These are phyloP conservation scores for Pulveroboletus sp. DNA, from an alignment of 768 basidiomycete genomes.

Conservation along the genomic window DNA sequence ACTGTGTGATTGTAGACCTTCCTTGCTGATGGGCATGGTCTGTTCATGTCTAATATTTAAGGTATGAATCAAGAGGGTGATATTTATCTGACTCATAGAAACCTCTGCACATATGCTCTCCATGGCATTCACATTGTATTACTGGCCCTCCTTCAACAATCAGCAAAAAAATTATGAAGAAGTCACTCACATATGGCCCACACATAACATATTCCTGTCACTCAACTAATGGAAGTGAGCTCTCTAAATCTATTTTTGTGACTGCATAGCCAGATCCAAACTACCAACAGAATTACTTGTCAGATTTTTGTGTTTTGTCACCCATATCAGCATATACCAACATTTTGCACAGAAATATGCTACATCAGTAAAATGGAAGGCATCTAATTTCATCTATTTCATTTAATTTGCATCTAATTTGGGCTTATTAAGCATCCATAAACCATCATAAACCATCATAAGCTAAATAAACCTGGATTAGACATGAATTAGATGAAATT, in stretches of 20 bases:
- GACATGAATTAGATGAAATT: no score
- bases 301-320: background rate
- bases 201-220: constrained; percentile 28
- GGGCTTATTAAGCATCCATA: no score
- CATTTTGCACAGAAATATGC: constrained; percentile 36
- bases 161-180: constrained; percentile 47
- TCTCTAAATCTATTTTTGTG: background rate
- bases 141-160: constrained; percentile 45
- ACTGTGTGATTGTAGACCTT: constrained; percentile 37
- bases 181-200: constrained; percentile 37
- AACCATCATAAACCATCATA: no score
- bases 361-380: no score
- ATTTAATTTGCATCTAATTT: no score
- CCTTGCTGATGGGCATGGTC: constrained; percentile 47
- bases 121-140: constrained; percentile 42
- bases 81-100: constrained; percentile 32
- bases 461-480: no score
- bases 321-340: background rate
- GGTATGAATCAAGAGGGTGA: constrained; percentile 7
- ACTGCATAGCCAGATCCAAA: background rate
- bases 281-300: constrained; percentile 38
- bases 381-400: no score
- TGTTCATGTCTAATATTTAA: background rate
- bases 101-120: constrained; percentile 44
- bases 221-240: constrained; percentile 28